Evolutionary conservation across 495 filamentous ascomycete species (phyloP).

Genomic region (Lophium mytilinum): DNA sequence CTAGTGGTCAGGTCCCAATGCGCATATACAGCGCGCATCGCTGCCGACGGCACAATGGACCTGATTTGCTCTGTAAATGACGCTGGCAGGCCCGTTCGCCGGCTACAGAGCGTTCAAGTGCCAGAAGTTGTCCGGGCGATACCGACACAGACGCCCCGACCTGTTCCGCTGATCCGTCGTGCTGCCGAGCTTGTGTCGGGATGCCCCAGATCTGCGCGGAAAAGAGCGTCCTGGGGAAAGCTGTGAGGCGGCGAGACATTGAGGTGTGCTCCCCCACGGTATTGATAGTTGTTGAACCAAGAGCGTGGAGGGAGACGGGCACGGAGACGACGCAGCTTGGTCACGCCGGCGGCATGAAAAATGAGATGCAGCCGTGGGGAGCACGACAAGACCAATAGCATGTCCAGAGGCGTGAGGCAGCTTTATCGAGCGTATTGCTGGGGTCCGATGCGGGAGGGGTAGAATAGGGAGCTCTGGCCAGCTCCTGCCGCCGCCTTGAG

Average conservation of each 20-base stretch:
- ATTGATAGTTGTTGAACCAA: background rate
- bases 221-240: background rate
- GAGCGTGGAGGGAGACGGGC: background rate
- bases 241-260: background rate
- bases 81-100: background rate
- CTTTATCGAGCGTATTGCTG: constrained; percentile 19
- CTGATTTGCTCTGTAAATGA: too few relatives aligned
- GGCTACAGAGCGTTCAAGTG: background rate
- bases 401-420: background rate
- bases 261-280: background rate
- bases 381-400: background rate
- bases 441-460: constrained; percentile 8
- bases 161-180: background rate
- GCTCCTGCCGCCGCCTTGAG: constrained; percentile 3
- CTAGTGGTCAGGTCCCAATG: too few relatives aligned
- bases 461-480: constrained; percentile 25
- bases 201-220: background rate
- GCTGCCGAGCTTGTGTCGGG: background rate
- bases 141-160: background rate
- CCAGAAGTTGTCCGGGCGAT: background rate
- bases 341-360: background rate
- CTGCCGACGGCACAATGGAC: too few relatives aligned
- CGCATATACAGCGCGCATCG: too few relatives aligned
- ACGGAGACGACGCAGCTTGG: background rate
- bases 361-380: background rate